Evolutionary conservation across 2,329 filamentous ascomycete genomes (phyloP), one percentile per base, ranked within the genome.

Genomic region (Aspergillus hiratsukae): DNA sequence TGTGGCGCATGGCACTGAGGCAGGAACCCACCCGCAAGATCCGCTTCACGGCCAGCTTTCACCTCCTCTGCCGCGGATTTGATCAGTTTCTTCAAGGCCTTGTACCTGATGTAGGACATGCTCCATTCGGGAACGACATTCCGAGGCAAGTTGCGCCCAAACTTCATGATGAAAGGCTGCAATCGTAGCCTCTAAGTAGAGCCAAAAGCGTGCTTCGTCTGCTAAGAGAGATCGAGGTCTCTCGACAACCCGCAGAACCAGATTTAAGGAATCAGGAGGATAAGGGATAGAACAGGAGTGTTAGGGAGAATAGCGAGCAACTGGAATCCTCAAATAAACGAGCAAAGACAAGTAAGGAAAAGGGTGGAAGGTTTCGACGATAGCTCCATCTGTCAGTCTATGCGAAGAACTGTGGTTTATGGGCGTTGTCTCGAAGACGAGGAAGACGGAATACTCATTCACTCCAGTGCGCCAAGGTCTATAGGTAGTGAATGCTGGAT

Each of bases 41-140:
- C 94, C 58, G 90, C 87, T 67, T 88, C 84, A 65, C 87, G 83
- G 67, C 88, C 89, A 69, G 84, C 81, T 69, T 86, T 87, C 59
- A 84, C 83, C 61, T 83, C 80, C 57, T 85, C 82, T 35, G 89
- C 87, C 11, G 87, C 84, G 67, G 77, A 76, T 70, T 96, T 97
- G 78, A 99, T 92, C 62, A 97, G 84, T 79, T 94, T 96, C 81
- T 99, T 99, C 67, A 97, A 66, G 8, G 73, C 71, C 61, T 80
- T 82, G 69, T 81, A 80, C 57, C 76, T 77, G 65, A 82, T 81
- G 66, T 80, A 81, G 28, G 70, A 72, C 43, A 74, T 68, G 55
- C 77, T 75, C 78, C 78, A 80, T 67, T 80, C 78, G 11, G 78
- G 78, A 28, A 80, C 78, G 55, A 79, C 76, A 58, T 79, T 80